Base-by-base conservation (phyloP, 2,329 filamentous ascomycete genomes). In the Cladosporium sp. region DNA sequence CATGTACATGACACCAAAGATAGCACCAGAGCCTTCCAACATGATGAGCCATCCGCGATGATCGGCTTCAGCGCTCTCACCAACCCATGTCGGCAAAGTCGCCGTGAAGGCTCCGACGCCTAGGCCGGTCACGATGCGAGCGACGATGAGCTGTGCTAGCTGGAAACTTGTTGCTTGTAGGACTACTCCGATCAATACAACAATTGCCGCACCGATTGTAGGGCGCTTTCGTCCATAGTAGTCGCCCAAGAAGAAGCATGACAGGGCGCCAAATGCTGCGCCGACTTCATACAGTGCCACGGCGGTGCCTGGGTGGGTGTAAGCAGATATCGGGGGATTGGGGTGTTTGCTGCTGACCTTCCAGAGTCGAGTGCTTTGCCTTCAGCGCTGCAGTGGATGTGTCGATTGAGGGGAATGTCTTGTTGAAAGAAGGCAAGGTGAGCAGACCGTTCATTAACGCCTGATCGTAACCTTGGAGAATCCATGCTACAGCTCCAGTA, bases 91-190 rank as follows among this genome's bases (percentile, higher is more conserved):
- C 79, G 81, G 80, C 77, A 71, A 52, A 5, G 68, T 72, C 2
- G 70, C 68, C 2, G 69, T 70, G 50, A 70, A 70, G 21, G 69
- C 66, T 3, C 72, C 73, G n/a, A 83, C 83, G 12, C 83, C 84
- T 59, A 85, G 72, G 65, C 83, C 82, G 37, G 82, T 84, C 56
- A 85, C 77, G 18, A 82, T 78, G 57, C 83, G 79, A 14, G 83
- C 83, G 58, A 84, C 73, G 65, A 84, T 83, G 72, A 84, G 82
- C 67, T 85, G 83, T 14, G 81, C 79, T 1, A 75, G 61, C 0
- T 79, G 76, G 18, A 76, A 76, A 1, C 74, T 58, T 8, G 75
- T 72, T 14, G 77, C 68, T 57, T 80, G 79, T 5, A 81, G 76
- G 31, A 79, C 71, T 1, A 78, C 76, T 14, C 79, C 79, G 12